Evolutionary conservation across 1,139 yeast genomes (phyloP).

Genomic region (Kodamaea ohmeri): DNA sequence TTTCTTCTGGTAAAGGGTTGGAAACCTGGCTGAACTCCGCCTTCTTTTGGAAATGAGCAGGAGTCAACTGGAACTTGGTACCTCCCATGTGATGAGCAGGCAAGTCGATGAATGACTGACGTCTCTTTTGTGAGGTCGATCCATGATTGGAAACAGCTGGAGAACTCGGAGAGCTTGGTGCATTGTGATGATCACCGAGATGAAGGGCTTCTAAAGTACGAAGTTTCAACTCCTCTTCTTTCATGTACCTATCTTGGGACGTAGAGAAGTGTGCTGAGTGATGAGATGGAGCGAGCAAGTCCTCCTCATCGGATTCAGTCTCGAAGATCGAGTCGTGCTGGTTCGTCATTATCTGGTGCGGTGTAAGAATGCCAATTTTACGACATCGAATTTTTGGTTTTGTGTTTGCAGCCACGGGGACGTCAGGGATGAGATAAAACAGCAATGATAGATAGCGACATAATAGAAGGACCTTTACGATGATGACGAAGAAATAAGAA

Average conservation of each 20-base stretch:
- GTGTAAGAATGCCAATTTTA: background rate
- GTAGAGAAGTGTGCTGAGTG: constrained; percentile 60
- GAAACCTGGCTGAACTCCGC: constrained; percentile 15
- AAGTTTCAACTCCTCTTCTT: constrained; percentile 69
- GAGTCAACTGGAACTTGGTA: constrained; percentile 13
- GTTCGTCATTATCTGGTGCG: background rate
- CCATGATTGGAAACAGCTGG: constrained; percentile 17
- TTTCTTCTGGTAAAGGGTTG: constrained; percentile 64
- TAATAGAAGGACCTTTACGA: too few species aligned
- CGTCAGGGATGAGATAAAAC: background rate
- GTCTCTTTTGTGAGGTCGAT: constrained; percentile 40
- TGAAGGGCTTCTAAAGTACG: constrained; percentile 60
- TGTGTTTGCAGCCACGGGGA: constrained; percentile 4
- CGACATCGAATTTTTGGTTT: background rate
- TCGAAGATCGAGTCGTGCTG: constrained; percentile 15
- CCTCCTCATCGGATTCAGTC: constrained; percentile 29
- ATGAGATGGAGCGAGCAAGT: constrained; percentile 28
- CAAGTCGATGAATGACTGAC: constrained; percentile 51
- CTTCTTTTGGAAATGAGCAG: constrained; percentile 16
- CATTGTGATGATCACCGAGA: constrained; percentile 4
- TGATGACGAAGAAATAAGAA: too few species aligned
- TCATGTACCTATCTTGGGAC: constrained; percentile 63
- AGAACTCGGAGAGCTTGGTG: constrained; percentile 6
- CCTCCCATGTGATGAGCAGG: constrained; percentile 21
- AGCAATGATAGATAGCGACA: background rate